Conservation (phyloP, 139 green algal genomes). For the Coelastrella sp. region DNA sequence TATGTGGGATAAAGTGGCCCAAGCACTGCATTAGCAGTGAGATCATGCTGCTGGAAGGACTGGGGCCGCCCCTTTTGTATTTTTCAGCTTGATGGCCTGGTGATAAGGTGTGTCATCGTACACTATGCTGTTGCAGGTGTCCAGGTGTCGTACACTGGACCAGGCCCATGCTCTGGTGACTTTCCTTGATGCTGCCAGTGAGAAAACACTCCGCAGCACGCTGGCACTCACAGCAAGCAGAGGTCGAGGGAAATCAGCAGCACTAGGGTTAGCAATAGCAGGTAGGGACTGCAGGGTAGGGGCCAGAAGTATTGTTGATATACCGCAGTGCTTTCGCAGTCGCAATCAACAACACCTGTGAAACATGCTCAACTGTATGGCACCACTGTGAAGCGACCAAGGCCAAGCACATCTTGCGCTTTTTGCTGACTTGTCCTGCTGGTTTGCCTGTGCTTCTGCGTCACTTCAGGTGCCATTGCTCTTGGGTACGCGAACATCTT, state of each 20-base stretch:
- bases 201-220: constrained; percentile 96
- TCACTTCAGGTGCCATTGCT: constrained; percentile 75
- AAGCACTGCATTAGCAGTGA: too few relatives aligned
- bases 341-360: background rate
- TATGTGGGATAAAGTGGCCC: too few relatives aligned
- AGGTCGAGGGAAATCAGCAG: constrained; percentile 93
- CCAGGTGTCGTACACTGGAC: constrained; percentile 62
- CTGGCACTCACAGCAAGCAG: constrained; percentile 95
- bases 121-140: constrained; percentile 49
- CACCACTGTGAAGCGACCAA: too few relatives aligned
- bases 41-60: too few relatives aligned
- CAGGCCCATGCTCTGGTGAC: constrained; percentile 95
- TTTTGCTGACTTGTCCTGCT: background rate
- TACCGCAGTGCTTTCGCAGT: background rate
- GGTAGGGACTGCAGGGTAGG: background rate
- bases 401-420: too few relatives aligned
- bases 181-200: constrained; percentile 95
- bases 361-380: background rate
- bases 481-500: constrained; percentile 99
- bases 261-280: constrained; percentile 82
- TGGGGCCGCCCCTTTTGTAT: too few relatives aligned
- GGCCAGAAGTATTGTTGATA: background rate
- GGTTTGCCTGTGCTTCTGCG: background rate
- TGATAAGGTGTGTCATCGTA: background rate
- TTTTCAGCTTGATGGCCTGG: background rate